phyloP scores from a whole-genome alignment of 257 asterid genomes.

The Knoxia roxburghii region DNA sequence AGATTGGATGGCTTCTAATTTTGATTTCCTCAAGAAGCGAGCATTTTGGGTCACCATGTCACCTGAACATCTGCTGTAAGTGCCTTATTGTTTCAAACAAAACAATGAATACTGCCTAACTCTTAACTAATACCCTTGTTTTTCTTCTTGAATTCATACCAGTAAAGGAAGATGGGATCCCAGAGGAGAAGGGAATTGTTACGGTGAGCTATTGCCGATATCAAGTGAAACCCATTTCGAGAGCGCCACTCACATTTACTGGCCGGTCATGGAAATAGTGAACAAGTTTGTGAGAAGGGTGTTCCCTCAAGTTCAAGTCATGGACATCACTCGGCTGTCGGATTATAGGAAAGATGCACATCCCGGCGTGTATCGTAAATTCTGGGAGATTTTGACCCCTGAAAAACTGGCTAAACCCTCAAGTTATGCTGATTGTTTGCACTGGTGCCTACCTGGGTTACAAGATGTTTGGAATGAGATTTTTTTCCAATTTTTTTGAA shows the following conservation, averaged over 20 bases:
- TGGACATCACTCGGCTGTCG: slow-evolving; percentile 82
- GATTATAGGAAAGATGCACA: slow-evolving; percentile 91
- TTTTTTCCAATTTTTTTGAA: slow-evolving; percentile 59
- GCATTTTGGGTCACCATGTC: slow-evolving; percentile 93
- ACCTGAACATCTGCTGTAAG: slow-evolving; percentile 78
- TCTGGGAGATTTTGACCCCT: slow-evolving; percentile 75
- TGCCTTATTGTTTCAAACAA: too few species aligned
- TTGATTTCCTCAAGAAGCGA: slow-evolving; percentile 55
- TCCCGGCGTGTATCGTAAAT: slow-evolving; percentile 81
- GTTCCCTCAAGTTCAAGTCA: slow-evolving; percentile 52
- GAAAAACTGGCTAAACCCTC: slow-evolving; percentile 53
- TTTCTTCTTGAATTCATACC: slow-evolving; percentile 17
- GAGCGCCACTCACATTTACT: slow-evolving; percentile 60
- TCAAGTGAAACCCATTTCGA: slow-evolving; percentile 56
- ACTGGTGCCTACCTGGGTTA: slow-evolving; percentile 96
- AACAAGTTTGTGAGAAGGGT: slow-evolving; percentile 47
- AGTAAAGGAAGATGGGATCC: slow-evolving; percentile 77
- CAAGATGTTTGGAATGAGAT: slow-evolving; percentile 90
- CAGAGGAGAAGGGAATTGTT: slow-evolving; percentile 75
- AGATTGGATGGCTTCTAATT: slow-evolving; percentile 56
- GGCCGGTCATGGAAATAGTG: slow-evolving; percentile 69
- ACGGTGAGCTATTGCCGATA: slow-evolving; percentile 65
- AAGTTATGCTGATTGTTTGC: slow-evolving; percentile 83
- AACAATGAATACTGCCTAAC: too few species aligned
- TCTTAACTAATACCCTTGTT: neutral